Percentiles rank a stretch among this genome's conserved stretches.
phyloP scores from a whole-genome alignment of 805 yeast species.

The Candida ovalis region DNA sequence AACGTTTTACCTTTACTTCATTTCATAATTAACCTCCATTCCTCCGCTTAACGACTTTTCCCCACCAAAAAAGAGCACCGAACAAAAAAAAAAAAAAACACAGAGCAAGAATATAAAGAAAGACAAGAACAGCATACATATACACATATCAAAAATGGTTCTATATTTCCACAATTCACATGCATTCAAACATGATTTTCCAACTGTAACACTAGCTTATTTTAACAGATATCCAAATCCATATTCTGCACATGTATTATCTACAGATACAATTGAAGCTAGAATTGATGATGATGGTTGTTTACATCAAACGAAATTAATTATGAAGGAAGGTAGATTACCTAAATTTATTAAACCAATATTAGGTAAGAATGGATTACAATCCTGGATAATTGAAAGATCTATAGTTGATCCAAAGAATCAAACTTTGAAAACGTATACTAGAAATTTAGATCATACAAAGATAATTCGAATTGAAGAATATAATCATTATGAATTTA shows the following conservation, averaged over 20 bases:
- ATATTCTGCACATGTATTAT: slow-evolving; percentile 76
- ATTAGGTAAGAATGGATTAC: slow-evolving; percentile 56
- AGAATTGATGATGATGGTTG: slow-evolving; percentile 58
- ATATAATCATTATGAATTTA: slow-evolving; percentile 50
- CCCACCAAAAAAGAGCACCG: too few relatives aligned
- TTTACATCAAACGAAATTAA: slow-evolving; percentile 66
- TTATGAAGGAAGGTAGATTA: slow-evolving; percentile 73
- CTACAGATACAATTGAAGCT: slow-evolving; percentile 71
- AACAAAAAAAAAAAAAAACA: too few relatives aligned
- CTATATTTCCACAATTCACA: slow-evolving; percentile 55
- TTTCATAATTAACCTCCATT: too few relatives aligned
- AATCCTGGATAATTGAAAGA: slow-evolving; percentile 79
- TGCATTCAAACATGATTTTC: slow-evolving; percentile 59
- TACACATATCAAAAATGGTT: slow-evolving; percentile 47
- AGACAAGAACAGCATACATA: neutral
- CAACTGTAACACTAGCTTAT: slow-evolving; percentile 71
- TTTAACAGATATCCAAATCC: slow-evolving; percentile 78
- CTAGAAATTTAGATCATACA: slow-evolving; percentile 81
- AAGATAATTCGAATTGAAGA: slow-evolving; percentile 78
- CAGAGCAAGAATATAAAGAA: too few relatives aligned
- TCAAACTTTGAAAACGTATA: slow-evolving; percentile 59
- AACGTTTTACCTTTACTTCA: too few relatives aligned
- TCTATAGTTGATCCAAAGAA: slow-evolving; percentile 63
- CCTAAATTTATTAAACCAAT: slow-evolving; percentile 79
- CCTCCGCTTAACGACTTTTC: too few relatives aligned